Evolutionary conservation across 2,329 filamentous ascomycete genomes (phyloP).

Genomic region (Scedosporium aurantiacum): DNA sequence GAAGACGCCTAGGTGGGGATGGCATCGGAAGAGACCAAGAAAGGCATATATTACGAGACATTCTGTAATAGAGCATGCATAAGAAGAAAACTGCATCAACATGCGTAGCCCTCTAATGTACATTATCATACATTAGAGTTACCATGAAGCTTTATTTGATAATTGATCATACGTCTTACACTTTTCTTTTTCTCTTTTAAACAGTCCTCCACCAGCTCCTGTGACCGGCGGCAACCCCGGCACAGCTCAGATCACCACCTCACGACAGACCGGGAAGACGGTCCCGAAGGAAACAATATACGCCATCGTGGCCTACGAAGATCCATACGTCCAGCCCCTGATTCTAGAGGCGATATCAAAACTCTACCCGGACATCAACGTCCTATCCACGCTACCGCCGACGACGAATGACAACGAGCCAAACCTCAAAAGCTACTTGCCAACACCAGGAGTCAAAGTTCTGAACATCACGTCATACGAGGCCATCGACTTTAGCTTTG

Average conservation of each 20-base stretch:
- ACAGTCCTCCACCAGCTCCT: background rate
- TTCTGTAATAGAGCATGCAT: background rate
- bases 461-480: constrained; percentile 85
- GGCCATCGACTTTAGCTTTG: constrained; percentile 69
- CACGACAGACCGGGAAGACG: background rate
- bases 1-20: background rate
- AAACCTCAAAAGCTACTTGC: constrained; percentile 25
- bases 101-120: constrained; percentile 3
- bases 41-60: background rate
- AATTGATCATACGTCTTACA: constrained; percentile 27
- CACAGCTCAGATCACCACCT: background rate
- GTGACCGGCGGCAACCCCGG: background rate
- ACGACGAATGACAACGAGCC: constrained; percentile 17
- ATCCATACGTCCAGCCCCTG: constrained; percentile 79
- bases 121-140: background rate
- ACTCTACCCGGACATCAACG: constrained; percentile 47
- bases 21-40: background rate
- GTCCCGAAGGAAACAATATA: constrained; percentile 26
- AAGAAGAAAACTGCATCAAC: background rate
- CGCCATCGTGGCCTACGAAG: constrained; percentile 74
- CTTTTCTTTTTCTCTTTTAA: background rate
- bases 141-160: background rate
- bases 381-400: constrained; percentile 35
- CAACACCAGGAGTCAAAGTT: constrained; percentile 29
- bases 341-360: constrained; percentile 61